Evolutionary conservation across 306 rosid species (phyloP).

Genomic region (Betula pendula): DNA sequence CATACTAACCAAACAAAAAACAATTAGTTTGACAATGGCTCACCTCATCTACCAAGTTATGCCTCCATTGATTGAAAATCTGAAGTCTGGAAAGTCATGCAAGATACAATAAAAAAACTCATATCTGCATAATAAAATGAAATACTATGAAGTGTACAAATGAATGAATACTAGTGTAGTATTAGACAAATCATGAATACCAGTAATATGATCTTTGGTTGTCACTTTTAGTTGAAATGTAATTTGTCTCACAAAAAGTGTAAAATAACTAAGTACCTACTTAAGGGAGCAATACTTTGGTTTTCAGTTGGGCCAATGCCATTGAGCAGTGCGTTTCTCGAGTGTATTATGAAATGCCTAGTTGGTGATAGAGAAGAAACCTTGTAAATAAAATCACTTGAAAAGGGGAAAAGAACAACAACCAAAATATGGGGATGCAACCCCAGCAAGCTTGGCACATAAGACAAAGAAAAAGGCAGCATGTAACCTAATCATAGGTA

Average conservation of each 20-base stretch:
- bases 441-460: constrained; percentile 12
- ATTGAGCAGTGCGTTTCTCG: constrained; percentile 89
- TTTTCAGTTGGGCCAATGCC: constrained; percentile 97
- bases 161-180: background rate
- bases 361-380: constrained; percentile 92
- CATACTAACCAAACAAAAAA: background rate
- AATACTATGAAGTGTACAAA: background rate
- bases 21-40: constrained; percentile 29
- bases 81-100: constrained; percentile 96
- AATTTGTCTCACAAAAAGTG: constrained; percentile 16
- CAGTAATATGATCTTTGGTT: background rate
- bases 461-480: constrained; percentile 12
- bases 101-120: constrained; percentile 85
- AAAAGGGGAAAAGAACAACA: constrained; percentile 23
- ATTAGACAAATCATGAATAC: background rate
- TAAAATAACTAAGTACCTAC: constrained; percentile 43
- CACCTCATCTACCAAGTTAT: constrained; percentile 85
- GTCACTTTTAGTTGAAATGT: background rate
- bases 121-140: constrained; percentile 53
- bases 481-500: background rate
- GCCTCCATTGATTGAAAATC: constrained; percentile 96
- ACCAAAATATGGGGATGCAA: constrained; percentile 29
- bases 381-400: constrained; percentile 95
- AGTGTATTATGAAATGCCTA: constrained; percentile 84
- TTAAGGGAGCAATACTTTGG: constrained; percentile 91